Evolutionary conservation across 257 asterid species (phyloP), one percentile per base, ranked within the genome.

Genomic region (Salvia splendens): DNA sequence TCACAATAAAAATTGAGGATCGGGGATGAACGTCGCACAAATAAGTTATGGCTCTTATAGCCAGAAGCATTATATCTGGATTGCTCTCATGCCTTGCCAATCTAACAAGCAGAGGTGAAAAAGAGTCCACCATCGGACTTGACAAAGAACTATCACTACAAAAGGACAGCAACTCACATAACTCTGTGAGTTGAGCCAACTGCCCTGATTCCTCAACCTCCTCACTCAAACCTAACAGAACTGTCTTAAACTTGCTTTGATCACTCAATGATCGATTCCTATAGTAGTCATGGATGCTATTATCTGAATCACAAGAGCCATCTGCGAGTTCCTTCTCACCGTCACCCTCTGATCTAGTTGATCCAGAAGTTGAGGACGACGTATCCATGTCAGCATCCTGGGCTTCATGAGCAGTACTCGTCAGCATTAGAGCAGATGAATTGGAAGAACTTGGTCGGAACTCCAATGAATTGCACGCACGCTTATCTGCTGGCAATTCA

Each of bases 41-140:
- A 71, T 94, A 94, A 84, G 97, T 88, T 72, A 94, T 79, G 57
- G 99, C 92, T 74, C 99, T 84, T 62, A 89, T 79, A 52, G 99
- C 84, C 71, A 94, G 76, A 54, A 94, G 93, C 89, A 91, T 85
- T 77, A 91, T 85, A 55, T 88, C 85, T 0, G 96, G 87, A 68
- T 81, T 94, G 73, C 73, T 77, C 72, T 77, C 95, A 47, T 87
- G 86, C 75, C 73, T 83, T 5, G 96, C 89, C 87, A 94, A 80
- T 72, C 65, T 82, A 48, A 94, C 99, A 28, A 94, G 95, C 43
- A 81, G 4, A 0, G 97, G 97, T 58, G 95, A 82, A 61, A 84
- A 80, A 0, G 96, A 81, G 75, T 91, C 99, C 9, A 86, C 88
- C 88, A 87, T 76, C 61, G 62, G 66, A 75, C 91, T 86, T n/a